Evolutionary conservation across 306 rosid species (phyloP), one percentile per base, ranked within the genome.

Genomic region (Vigna mungo): DNA sequence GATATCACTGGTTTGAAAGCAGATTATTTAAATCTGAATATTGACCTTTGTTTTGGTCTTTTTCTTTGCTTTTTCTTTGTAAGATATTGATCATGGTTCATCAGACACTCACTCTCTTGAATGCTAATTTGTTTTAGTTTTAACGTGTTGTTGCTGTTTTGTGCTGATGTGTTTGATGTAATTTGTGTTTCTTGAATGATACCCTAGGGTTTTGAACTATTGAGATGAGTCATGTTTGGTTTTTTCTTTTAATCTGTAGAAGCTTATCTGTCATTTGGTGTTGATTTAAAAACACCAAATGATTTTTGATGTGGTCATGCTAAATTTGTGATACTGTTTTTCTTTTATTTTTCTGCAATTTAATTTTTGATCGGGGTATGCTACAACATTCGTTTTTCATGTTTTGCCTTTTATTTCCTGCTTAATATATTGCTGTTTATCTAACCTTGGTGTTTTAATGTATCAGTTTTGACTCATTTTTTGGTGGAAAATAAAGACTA

Each of bases 401-500:
- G 10, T 41, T 9, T 41, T 1, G 11, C 10, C 2, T 41, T 41
- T 9, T 41, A 4, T 8, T 47, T 11, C 9, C 4, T 13, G 0
- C 14, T 3, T 30, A 67, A 44, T 81, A 17, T 52, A 36, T 20
- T 46, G 3, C 41, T 74, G 13, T 58, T 59, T 58, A 2, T 16
- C 85, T 73, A 30, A 81, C 0, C 15, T 25, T 5, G 3, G 2
- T 76, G 61, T n/a, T 61, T 41, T 27, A 17, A 11, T 55, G 17
- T 84, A 52, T 77, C 76, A 68, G 82, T 34, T 18, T 54, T 49
- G 2, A 59, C 47, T 17, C 3, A 4, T 73, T 54, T 59, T 78
- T 82, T 47, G 68, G 82, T 62, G 68, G 46, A 46, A 53, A 76
- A 11, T 52, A 21, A 71, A 78, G 52, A 76, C 79, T 55, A 53